These are phyloP conservation scores for Fraxinus excelsior DNA, from an alignment of 257 asterid genomes.

Conservation along the genomic window DNA sequence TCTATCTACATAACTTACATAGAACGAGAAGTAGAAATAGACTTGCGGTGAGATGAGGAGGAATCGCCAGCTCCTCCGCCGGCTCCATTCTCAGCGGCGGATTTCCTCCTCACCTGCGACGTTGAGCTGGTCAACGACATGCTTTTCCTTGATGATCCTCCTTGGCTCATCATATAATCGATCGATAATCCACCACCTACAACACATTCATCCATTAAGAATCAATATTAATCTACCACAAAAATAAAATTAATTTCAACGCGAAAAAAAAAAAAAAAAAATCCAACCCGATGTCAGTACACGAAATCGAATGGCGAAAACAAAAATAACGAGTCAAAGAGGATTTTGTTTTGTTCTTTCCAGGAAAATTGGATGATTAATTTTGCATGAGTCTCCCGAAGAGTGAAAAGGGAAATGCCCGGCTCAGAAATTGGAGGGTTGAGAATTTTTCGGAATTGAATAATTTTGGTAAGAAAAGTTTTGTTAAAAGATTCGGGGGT, in stretches of 20 bases:
- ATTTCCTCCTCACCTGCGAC: slow-evolving; percentile 44
- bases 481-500: slow-evolving; percentile 19
- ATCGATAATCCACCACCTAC: slow-evolving; percentile 34
- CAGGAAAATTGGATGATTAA: slow-evolving; percentile 21
- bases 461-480: background rate
- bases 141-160: slow-evolving; percentile 71
- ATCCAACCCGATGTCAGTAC: slow-evolving; percentile 34
- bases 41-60: slow-evolving; percentile 47
- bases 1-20: slow-evolving; percentile 39
- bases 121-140: slow-evolving; percentile 52
- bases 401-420: slow-evolving; percentile 21
- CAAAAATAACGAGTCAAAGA: slow-evolving; percentile 37
- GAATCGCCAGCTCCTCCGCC: slow-evolving; percentile 34
- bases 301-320: slow-evolving; percentile 38
- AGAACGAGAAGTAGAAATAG: slow-evolving; percentile 68
- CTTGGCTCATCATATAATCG: slow-evolving; percentile 66
- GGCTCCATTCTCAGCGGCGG: slow-evolving; percentile 30
- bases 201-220: background rate
- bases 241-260: background rate
- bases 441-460: slow-evolving; percentile 19
- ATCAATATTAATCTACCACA: background rate
- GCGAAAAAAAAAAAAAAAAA: background rate
- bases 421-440: slow-evolving; percentile 33
- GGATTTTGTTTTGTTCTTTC: background rate
- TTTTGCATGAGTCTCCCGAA: slow-evolving; percentile 15